A percentile compares a stretch with the other conserved stretches of the same genome.
Evolutionary conservation across 2,329 filamentous ascomycete species (phyloP).

Genomic region (Calonectria multiphialidica): DNA sequence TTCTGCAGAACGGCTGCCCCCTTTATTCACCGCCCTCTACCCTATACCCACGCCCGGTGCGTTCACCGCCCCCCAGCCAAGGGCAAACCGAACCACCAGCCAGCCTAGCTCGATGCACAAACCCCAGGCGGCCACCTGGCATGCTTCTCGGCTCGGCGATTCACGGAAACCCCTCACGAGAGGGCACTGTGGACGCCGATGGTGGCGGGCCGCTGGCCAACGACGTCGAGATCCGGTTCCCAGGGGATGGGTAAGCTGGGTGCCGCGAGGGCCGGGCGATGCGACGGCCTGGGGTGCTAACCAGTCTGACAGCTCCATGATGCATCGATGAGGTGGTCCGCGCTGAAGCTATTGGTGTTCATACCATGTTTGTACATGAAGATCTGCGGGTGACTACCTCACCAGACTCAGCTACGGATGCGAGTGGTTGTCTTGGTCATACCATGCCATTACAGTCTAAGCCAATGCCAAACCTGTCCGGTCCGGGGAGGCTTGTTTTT

Average conservation of each 20-base stretch:
- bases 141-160: conserved; percentile 31
- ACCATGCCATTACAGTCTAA: conserved; percentile 36
- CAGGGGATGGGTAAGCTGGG: conserved; percentile 17
- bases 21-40: conserved; percentile 42
- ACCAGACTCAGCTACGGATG: conserved; percentile 25
- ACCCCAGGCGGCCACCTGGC: conserved; percentile 41
- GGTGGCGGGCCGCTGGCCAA: conserved; percentile 29
- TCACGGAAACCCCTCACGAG: conserved; percentile 26
- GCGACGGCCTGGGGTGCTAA: conserved; percentile 9
- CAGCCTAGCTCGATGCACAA: conserved; percentile 36
- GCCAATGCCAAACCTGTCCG: conserved; percentile 24
- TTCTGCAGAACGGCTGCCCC: conserved; percentile 13
- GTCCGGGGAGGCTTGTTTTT: conserved; percentile 22
- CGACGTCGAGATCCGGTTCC: conserved; percentile 25
- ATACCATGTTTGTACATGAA: conserved; percentile 23
- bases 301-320: conserved; percentile 25
- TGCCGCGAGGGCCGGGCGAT: conserved; percentile 18
- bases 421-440: conserved; percentile 30
- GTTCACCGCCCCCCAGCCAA: conserved; percentile 37
- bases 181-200: conserved; percentile 25
- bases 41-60: conserved; percentile 32
- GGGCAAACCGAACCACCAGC: conserved; percentile 29
- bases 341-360: conserved; percentile 30
- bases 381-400: conserved; percentile 31
- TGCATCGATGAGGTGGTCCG: conserved; percentile 32